phyloP scores from a whole-genome alignment of 345 rosid genomes.

The Theobroma cacao region DNA sequence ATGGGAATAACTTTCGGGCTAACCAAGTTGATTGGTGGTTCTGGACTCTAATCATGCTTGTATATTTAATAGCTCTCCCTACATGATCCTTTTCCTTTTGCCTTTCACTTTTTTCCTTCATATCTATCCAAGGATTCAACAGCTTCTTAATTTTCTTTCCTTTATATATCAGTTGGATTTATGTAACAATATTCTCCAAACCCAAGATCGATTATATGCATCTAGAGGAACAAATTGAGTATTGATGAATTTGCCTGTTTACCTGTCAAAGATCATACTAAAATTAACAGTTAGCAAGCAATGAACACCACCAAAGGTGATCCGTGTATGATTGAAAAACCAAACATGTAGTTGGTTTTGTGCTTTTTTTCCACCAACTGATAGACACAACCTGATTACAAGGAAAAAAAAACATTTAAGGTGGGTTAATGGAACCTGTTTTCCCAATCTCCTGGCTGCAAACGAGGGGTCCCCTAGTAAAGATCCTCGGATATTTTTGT shows the following conservation, averaged over 20 bases:
- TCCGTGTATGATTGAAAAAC: background rate
- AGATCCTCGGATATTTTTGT: background rate
- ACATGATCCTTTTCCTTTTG: background rate
- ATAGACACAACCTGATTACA: background rate
- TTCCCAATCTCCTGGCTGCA: background rate
- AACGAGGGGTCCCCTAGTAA: background rate
- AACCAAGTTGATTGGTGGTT: slow-evolving; percentile 26
- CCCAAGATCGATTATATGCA: too few species aligned
- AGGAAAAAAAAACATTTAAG: background rate
- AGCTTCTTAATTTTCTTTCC: too few species aligned
- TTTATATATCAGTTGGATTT: too few species aligned
- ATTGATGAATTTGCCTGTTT: background rate
- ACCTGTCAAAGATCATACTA: background rate
- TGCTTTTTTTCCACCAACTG: background rate
- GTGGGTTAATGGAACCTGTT: background rate
- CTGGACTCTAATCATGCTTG: slow-evolving; percentile 11
- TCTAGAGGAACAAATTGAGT: too few species aligned
- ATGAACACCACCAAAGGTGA: background rate
- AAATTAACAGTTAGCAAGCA: background rate
- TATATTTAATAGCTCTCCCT: background rate
- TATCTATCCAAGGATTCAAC: too few species aligned
- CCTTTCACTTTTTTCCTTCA: background rate
- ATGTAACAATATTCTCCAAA: too few species aligned
- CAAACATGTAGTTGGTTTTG: background rate
- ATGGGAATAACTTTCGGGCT: slow-evolving; percentile 42